Percentiles rank a stretch among this genome's conserved stretches.
Evolutionary conservation across 257 asterid genomes (phyloP).

Genomic region (Paulownia fortunei): DNA sequence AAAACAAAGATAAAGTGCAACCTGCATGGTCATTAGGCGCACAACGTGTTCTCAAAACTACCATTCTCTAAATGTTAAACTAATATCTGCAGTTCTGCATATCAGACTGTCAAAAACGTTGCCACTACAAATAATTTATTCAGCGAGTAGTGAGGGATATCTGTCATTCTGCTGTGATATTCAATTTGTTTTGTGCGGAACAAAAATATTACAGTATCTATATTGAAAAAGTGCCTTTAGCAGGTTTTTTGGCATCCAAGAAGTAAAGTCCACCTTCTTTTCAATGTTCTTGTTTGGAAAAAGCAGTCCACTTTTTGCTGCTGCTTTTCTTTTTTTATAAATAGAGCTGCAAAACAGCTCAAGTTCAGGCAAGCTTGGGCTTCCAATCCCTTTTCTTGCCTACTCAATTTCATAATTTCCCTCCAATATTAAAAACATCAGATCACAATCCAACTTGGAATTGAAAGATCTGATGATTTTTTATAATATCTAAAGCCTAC

Average conservation of each 20-base stretch:
- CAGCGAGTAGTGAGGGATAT: not conserved
- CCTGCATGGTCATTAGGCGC: slow-evolving; percentile 16
- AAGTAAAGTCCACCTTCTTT: slow-evolving; percentile 28
- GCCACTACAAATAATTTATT: slow-evolving; percentile 31
- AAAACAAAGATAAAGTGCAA: not conserved
- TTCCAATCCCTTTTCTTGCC: too few relatives aligned
- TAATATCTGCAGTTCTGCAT: slow-evolving; percentile 20
- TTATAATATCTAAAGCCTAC: too few relatives aligned
- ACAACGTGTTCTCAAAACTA: slow-evolving; percentile 33
- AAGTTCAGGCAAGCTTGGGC: slow-evolving; percentile 40
- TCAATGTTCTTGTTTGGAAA: slow-evolving; percentile 34
- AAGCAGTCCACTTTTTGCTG: slow-evolving; percentile 17
- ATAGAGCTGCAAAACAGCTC: slow-evolving; percentile 35
- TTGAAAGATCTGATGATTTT: not conserved
- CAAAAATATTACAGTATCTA: slow-evolving; percentile 25
- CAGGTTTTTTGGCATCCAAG: slow-evolving; percentile 29
- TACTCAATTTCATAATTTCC: not conserved
- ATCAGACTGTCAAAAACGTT: slow-evolving; percentile 34
- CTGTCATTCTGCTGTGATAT: slow-evolving; percentile 12
- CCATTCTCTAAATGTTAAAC: not conserved
- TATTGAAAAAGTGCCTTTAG: slow-evolving; percentile 39
- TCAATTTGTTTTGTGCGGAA: slow-evolving; percentile 37
- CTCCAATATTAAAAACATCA: not conserved
- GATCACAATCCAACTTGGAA: not conserved
- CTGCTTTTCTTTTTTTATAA: slow-evolving; percentile 30